Base-by-base conservation (phyloP, 1,284 basidiomycete genomes). In the Trichosporon sp. region DNA sequence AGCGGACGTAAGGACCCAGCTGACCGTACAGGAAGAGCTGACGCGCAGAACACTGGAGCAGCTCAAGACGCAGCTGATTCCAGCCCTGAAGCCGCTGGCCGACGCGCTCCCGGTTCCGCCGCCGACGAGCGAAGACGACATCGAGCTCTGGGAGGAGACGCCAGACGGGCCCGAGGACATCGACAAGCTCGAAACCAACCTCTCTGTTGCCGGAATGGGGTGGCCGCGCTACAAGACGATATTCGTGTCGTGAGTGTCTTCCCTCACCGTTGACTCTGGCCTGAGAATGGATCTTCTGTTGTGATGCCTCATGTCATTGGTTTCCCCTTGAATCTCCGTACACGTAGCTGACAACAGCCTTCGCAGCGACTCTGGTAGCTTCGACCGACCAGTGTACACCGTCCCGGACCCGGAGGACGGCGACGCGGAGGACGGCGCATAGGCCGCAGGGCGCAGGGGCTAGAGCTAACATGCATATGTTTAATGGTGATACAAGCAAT, bases 181-280 rank as follows among this genome's bases (percentile, higher is more conserved):
- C 68, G 34, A 67, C n/a, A 53, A 65, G 32, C 70, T 70, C 2
- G 65, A 69, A 1, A 63, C 38, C 12, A 65, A 64, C 21, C 69
- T 70, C 63, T 75, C 42, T 15, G 53, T 80, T 12, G 53, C 47
- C 56, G 38, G 29, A 2, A 67, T 77, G 4, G 77, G 75, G 1
- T 81, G 79, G 80, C 62, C 56, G 11, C 73, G 76, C 67, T 82
- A 78, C 79, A 79, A 80, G 73, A 75, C 64, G 58, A 47, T 80
- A 13, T 80, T 73, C 69, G 70, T 82, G 8, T 77, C 77, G 80
- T 81, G 62, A 66, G 78, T 75, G 11, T 6, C 27, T 23, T 44
- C 13, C 21, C 25, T 32, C 32, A 4, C 32, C 32, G 32, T n/a
- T n/a, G n/a, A n/a, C n/a, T n/a, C n/a, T n/a, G n/a, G n/a, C n/a